Base-by-base conservation (phyloP, 306 rosid species). In the Vicia sativa region DNA sequence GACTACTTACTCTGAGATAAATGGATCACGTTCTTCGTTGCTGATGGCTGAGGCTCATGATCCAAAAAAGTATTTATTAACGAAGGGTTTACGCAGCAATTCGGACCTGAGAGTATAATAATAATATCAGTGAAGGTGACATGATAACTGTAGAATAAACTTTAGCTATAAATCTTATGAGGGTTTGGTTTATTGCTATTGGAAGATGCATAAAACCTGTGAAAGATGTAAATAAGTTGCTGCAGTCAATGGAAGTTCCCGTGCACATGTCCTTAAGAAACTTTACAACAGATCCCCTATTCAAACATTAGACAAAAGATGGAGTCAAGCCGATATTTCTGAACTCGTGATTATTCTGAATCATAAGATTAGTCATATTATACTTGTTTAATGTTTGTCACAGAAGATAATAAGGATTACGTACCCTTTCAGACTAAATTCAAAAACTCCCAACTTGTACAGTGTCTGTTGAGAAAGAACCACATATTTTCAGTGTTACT, bases 21-120 rank as follows among this genome's bases (percentile, higher is more conserved):
- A 81, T 93, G 97, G 58, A 93, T 74, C 95, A 90, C 74, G 87
- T 88, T 88, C 84, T 88, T 90, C 13, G 96, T 93, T 41, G 99
- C 85, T 4, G 96, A 73, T 66, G 99, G 75, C 73, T 90, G 99
- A 72, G 96, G 97, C 73, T 93, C 99, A 11, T 90, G 91, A 14
- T 79, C 88, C 68, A 93, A 80, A 74, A 90, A 86, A 2, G 74
- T 68, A 34, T 77, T 85, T 8, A 89, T 77, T 35, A 86, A 77
- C 11, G 99, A 83, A 58, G 95, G 84, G 50, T 64, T 82, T 44
- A 89, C 19, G 56, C 96, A 89, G 67, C 92, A 87, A 69, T 89
- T 93, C 39, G 80, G 89, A 11, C 99, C 99, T 93, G 80, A 72
- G 77, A 52, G 12, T 62, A 72, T 34, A 35, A 23, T 26, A 70